Base-by-base conservation (phyloP, 78 protist species). In the Dictyostelium capitatum region DNA sequence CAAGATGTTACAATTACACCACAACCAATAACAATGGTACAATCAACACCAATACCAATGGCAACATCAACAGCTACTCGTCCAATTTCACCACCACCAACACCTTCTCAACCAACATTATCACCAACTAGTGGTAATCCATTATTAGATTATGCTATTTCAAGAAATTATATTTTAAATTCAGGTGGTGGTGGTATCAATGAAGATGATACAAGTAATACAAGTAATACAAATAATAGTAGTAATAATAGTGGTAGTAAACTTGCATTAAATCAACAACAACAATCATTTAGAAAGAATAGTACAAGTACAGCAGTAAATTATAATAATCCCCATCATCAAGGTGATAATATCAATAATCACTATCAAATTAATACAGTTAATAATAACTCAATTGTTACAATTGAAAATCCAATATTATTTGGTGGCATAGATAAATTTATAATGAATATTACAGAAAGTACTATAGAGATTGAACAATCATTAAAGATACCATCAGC, bases 351-450 rank as follows among this genome's bases (percentile, higher is more conserved):
- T 6, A 64, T 19, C 30, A 19, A 56, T 56, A 56, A 19, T 56
- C 17, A 19, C 9, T 14, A 56, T 56, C 9, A 56, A 14, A 19
- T 14, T 56, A 56, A 56, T 57, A 57, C 12, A 67, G 7, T 67
- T 67, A 67, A 67, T 67, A 67, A 67, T 11, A 67, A 67, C 17
- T 30, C 23, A 30, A 67, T 67, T 15, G 75, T 67, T 32, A 67
- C 75, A 67, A 32, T 67, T 67, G 75, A 67, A 67, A 67, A 67
- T 32, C 75, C 75, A 67, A 32, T 67, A 28, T 32, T 67, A 32
- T 67, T 43, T 43, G 30, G 43, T 32, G 30, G 43, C 17, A 67
- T 67, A 12, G 48, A 32, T 32, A 73, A 47, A 73, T 73, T 73
- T 47, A n/a, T 23, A 37, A n/a, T 73, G 23, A 73, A 73, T 47